Evolutionary conservation across 2,329 filamentous ascomycete genomes (phyloP).

Genomic region (Zasmidium cellare): DNA sequence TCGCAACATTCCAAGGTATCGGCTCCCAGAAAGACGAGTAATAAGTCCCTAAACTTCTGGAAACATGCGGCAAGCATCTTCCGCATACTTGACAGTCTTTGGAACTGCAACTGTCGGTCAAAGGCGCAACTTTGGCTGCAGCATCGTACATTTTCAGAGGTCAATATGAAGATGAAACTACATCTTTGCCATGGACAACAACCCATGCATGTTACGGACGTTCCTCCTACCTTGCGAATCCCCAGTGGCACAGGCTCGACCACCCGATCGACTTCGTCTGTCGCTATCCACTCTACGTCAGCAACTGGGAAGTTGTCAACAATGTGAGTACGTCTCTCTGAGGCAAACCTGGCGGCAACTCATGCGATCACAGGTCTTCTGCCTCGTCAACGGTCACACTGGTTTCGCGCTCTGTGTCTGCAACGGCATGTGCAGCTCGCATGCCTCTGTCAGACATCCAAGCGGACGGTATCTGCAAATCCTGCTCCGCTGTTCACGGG

Average conservation of each 20-base stretch:
- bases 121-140: slow-evolving; percentile 21
- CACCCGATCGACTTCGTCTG: no score
- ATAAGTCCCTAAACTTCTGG: slow-evolving; percentile 19
- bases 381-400: no score
- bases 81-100: slow-evolving; percentile 16
- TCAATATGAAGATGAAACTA: slow-evolving; percentile 10
- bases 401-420: no score
- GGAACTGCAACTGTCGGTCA: slow-evolving; percentile 20
- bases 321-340: no score
- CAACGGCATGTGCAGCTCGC: no score
- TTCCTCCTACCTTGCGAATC: not conserved
- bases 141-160: slow-evolving; percentile 8
- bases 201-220: not conserved
- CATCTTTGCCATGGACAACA: slow-evolving; percentile 6
- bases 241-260: not conserved
- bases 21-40: slow-evolving; percentile 4
- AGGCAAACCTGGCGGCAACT: no score
- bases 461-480: not conserved
- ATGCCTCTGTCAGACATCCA: not conserved
- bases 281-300: no score
- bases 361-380: no score
- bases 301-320: no score
- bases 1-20: slow-evolving; percentile 2
- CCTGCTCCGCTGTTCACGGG: not conserved
- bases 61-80: slow-evolving; percentile 24